Evolutionary conservation across 75 land plant genomes (phyloP), one percentile per base, ranked within the genome.

Genomic region (Cunninghamia lanceolata): DNA sequence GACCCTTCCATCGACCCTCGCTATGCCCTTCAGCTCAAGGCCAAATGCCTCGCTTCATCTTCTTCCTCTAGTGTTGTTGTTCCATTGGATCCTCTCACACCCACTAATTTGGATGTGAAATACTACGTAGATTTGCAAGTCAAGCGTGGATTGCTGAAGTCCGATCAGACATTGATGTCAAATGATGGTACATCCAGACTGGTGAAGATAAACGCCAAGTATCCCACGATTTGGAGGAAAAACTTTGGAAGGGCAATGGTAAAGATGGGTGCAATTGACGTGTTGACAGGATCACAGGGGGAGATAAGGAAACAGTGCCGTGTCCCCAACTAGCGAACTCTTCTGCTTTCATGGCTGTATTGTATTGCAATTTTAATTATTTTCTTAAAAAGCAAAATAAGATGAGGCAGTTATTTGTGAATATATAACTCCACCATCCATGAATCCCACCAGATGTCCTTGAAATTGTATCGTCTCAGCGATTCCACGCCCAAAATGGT

Each of bases 61-160:
- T 45, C 46, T 45, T 45, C 53, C 2, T 1, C 53, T 14, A 52
- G 9, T 3, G 16, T 52, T 15, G 53, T 52, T 52, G 53, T 52
- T 52, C 9, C 53, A 9, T 53, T 88, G 76, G 90, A 90, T 32
- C 30, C 40, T 34, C 54, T 77, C 17, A 90, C 90, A 28, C 87
- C 90, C 25, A 39, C 28, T 13, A 54, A 54, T 11, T 76, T 90
- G 19, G 91, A 90, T 46, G 85, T 86, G 21, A 43, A n/a, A 39
- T 90, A 88, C 53, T 90, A 85, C 86, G 45, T 47, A 38, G 88
- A 90, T 47, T 46, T 90, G 85, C 78, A 68, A 53, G 42, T 30
- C n/a, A 56, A 66, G 15, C 59, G 63, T 53, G 91, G 86, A 4
- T 2, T 90, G 85, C n/a, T n/a, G n/a, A n/a, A n/a, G n/a, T n/a